A percentile compares a stretch with the other conserved stretches of the same genome.
phyloP scores from a whole-genome alignment of 306 rosid genomes.

The Vigna reflexopilosa region DNA sequence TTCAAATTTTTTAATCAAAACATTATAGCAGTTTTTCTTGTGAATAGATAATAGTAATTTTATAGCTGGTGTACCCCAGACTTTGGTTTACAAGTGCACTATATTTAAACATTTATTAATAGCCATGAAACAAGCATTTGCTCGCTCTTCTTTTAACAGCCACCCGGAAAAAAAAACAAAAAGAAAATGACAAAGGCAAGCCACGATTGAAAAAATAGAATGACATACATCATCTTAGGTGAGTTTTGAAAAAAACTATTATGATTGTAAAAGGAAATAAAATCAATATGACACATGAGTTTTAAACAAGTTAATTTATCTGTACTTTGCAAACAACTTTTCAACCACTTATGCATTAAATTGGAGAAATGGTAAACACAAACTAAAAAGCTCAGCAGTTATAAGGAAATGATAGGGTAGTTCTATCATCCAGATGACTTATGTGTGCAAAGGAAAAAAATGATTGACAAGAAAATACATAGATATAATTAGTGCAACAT shows the following conservation, averaged over 20 bases:
- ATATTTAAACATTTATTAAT: not conserved
- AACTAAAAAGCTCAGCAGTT: not conserved
- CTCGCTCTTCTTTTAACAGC: not conserved
- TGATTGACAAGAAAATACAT: not conserved
- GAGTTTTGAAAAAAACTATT: not conserved
- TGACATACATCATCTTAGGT: not conserved
- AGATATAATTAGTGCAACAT: not conserved
- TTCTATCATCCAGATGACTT: not conserved
- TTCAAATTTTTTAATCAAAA: slow-evolving; percentile 15
- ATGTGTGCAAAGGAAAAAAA: not conserved
- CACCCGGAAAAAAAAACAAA: not conserved
- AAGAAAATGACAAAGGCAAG: not conserved
- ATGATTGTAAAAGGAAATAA: not conserved
- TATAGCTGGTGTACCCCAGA: not conserved
- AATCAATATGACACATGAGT: not conserved
- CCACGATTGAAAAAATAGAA: slow-evolving; percentile 10
- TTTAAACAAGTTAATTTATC: not conserved
- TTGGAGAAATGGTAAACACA: not conserved
- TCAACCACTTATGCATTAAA: not conserved
- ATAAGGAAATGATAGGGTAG: slow-evolving; percentile 10
- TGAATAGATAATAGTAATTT: not conserved
- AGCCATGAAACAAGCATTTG: not conserved
- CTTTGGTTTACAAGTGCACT: not conserved
- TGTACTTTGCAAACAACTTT: not conserved
- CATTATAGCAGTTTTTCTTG: not conserved